A percentile compares a stretch with the other conserved stretches of the same genome.
These are phyloP conservation scores for Oemleria cerasiformis DNA, from an alignment of 306 rosid species.

Conservation along the genomic window DNA sequence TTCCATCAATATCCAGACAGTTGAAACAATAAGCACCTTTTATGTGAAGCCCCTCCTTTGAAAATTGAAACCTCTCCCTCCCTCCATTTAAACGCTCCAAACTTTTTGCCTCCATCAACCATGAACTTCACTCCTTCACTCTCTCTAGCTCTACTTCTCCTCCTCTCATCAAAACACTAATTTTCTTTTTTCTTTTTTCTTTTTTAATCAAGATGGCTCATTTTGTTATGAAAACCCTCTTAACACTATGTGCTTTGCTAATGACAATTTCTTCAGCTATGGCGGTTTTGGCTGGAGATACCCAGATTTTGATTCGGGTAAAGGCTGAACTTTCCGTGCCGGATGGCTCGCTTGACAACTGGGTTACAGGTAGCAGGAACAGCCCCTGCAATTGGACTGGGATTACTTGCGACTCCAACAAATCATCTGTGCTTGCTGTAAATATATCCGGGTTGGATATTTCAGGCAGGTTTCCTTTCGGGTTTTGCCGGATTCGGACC, in stretches of 20 bases:
- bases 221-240: conserved; percentile 5
- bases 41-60: conserved; percentile 24
- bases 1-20: background rate
- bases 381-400: conserved; percentile 73
- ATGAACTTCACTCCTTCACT: background rate
- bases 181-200: background rate
- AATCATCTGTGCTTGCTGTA: conserved; percentile 40
- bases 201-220: conserved; percentile 24
- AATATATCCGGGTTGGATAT: conserved; percentile 38
- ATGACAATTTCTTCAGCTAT: background rate
- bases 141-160: too few relatives aligned
- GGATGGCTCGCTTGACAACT: conserved; percentile 40
- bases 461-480: conserved; percentile 55
- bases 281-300: conserved; percentile 32
- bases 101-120: too few relatives aligned
- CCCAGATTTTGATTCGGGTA: conserved; percentile 49
- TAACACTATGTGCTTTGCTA: background rate
- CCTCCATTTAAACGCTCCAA: background rate
- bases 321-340: conserved; percentile 56
- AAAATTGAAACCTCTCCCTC: background rate
- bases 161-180: too few relatives aligned
- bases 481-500: conserved; percentile 58
- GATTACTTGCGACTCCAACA: conserved; percentile 46
- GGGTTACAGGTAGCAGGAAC: conserved; percentile 31
- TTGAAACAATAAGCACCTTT: conserved; percentile 7